phyloP scores from a whole-genome alignment of 1,284 basidiomycete genomes.

The Tetrapyrgos nigripes region DNA sequence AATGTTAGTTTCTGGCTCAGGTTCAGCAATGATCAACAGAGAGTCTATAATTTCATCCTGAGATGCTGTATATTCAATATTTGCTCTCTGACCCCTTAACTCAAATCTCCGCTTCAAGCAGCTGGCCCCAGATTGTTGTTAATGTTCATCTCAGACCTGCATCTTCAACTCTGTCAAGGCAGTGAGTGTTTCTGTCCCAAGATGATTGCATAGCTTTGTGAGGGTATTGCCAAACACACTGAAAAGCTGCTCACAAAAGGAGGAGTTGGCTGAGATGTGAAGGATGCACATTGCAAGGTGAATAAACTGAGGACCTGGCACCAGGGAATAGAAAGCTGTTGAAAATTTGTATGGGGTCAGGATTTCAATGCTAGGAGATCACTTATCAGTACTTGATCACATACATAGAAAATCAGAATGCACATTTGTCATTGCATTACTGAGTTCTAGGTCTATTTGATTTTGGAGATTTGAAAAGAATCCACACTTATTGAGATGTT shows the following conservation, averaged over 20 bases:
- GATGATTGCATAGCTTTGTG: conserved; percentile 31
- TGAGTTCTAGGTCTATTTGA: background rate
- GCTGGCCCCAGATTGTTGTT: too few relatives aligned
- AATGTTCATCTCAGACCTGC: conserved; percentile 33
- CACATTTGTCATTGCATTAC: background rate
- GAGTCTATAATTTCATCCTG: too few relatives aligned
- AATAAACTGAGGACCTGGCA: conserved; percentile 22
- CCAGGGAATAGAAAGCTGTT: background rate
- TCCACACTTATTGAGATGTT: background rate
- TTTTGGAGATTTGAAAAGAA: background rate
- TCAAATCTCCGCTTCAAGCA: too few relatives aligned
- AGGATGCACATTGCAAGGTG: conserved; percentile 30
- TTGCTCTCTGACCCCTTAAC: too few relatives aligned
- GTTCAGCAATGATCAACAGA: too few relatives aligned
- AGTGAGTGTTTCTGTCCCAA: conserved; percentile 24
- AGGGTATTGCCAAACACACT: conserved; percentile 38
- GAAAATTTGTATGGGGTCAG: conserved; percentile 12
- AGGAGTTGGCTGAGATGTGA: conserved; percentile 40
- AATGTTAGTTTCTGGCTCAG: too few relatives aligned
- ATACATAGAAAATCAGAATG: background rate
- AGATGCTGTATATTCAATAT: too few relatives aligned
- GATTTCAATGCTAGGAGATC: background rate
- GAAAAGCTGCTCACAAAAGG: conserved; percentile 42
- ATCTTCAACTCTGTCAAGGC: conserved; percentile 36
- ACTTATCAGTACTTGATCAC: background rate